Conservation (phyloP, 352 stramenopile species). For the Phytophthora aleatoria region DNA sequence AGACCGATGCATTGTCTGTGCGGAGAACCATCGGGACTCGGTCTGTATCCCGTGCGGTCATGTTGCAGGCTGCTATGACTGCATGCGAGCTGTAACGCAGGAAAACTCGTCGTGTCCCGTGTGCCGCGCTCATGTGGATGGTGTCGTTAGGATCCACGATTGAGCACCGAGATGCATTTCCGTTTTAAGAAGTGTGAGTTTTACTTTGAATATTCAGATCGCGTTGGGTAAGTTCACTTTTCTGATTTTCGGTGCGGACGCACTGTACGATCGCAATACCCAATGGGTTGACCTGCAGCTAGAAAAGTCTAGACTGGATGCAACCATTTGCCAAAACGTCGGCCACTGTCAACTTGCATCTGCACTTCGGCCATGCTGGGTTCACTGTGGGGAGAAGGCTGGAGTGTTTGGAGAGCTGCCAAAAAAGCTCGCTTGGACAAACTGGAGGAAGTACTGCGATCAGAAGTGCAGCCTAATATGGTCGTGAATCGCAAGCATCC, state of each 20-base stretch:
- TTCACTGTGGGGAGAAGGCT: conserved; percentile 17
- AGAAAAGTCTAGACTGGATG: not conserved
- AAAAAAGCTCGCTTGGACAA: conserved; percentile 29
- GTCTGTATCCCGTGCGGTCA: conserved; percentile 71
- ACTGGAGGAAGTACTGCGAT: conserved; percentile 6
- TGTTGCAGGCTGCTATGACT: conserved; percentile 56
- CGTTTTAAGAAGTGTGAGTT: not conserved
- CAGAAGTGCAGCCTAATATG: conserved; percentile 10
- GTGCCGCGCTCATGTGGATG: conserved; percentile 48
- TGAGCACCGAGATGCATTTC: conserved; percentile 16
- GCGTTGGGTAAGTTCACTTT: conserved; percentile 4
- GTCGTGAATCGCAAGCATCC: conserved; percentile 40
- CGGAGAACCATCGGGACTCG: conserved; percentile 48
- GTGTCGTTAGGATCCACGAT: conserved; percentile 52
- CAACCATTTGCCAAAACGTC: conserved; percentile 8
- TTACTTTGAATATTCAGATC: not conserved
- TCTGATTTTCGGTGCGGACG: conserved; percentile 1
- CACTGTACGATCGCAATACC: not conserved
- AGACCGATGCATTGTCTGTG: conserved; percentile 57
- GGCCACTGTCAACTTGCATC: not conserved
- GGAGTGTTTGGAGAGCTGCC: conserved; percentile 25
- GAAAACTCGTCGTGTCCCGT: conserved; percentile 47
- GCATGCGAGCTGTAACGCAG: conserved; percentile 43
- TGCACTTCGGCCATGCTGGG: conserved; percentile 10
- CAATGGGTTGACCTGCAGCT: conserved; percentile 13